Evolutionary conservation across 164 flowering plant genomes (phyloP), one percentile per base, ranked within the genome.

Genomic region (Brasenia schreberi): DNA sequence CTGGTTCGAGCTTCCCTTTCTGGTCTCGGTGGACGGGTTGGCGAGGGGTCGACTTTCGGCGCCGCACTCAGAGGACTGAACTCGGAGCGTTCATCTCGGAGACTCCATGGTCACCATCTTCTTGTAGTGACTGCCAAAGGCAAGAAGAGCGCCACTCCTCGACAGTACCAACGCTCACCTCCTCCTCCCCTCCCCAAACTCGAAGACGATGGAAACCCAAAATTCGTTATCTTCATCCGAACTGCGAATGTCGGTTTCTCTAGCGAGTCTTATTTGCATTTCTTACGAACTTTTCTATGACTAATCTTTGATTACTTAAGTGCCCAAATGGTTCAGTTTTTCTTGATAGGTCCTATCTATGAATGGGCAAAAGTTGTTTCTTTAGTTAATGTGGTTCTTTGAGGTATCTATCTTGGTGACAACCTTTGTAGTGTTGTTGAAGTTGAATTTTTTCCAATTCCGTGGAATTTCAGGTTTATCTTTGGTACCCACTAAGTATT

Each of bases 161-260:
- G 93, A 5, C 91, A 84, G 69, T 84, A 76, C 71, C 84, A 84
- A 59, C 74, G 84, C 12, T 23, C 85, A 10, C 72, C 80, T 4
- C 79, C 81, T 60, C 92, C 90, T 65, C 70, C 85, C 6, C 39
- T 90, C 72, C 97, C 97, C 76, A 89, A 89, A 77, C 68, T 94
- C 60, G 98, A 90, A 76, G 95, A 94, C 64, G 96, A 94, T 74
- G 97, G 95, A 42, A 89, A 89, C 77, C 98, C 98, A 4, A 77
- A 70, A 43, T 94, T 94, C 53, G 91, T 90, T 60, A 78, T 94
- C 74, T 94, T 94, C 83, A 89, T 94, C 66, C 89, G 98, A 18
- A 81, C 84, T 82, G 87, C 88, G 43, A 84, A 87, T 72, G 98
- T 94, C 56, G 62, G 88, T 69, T 60, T 64, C 49, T 49, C 62